Evolutionary conservation across 306 rosid genomes (phyloP).

Genomic region (Cucurbita maxima): DNA sequence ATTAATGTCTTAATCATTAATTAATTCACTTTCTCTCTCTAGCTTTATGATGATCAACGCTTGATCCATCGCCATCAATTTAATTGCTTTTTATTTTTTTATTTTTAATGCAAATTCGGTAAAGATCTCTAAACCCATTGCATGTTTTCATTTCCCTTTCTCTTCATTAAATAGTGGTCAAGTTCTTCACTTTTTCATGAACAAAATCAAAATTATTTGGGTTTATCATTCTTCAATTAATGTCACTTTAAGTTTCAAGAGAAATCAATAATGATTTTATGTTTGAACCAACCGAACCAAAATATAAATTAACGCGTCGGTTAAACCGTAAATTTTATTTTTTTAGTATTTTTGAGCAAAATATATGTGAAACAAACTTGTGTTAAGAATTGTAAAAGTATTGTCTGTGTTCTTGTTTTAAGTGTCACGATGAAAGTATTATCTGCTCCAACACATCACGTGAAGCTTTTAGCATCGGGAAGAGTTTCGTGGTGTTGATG

Average conservation of each 20-base stretch:
- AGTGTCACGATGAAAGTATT: too few species aligned
- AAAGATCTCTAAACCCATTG: background rate
- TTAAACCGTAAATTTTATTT: background rate
- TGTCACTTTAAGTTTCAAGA: too few species aligned
- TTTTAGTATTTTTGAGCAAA: background rate
- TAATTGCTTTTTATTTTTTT: constrained; percentile 15
- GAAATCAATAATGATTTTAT: too few species aligned
- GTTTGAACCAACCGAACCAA: too few species aligned
- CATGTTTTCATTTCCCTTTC: constrained; percentile 1
- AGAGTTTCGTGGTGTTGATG: background rate
- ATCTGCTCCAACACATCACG: background rate
- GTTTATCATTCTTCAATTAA: background rate
- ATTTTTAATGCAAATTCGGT: background rate
- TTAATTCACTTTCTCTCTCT: constrained; percentile 12
- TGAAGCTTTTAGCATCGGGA: background rate
- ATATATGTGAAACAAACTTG: background rate
- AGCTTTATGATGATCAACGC: constrained; percentile 28
- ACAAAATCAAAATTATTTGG: background rate
- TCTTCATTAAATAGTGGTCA: constrained; percentile 1
- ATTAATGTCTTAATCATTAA: background rate
- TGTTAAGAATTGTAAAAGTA: too few species aligned
- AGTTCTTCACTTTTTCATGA: background rate
- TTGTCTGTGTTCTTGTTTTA: too few species aligned
- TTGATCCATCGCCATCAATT: constrained; percentile 43
- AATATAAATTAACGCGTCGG: background rate